phyloP scores from a whole-genome alignment of 768 basidiomycete species.

The Roridomyces roridus region DNA sequence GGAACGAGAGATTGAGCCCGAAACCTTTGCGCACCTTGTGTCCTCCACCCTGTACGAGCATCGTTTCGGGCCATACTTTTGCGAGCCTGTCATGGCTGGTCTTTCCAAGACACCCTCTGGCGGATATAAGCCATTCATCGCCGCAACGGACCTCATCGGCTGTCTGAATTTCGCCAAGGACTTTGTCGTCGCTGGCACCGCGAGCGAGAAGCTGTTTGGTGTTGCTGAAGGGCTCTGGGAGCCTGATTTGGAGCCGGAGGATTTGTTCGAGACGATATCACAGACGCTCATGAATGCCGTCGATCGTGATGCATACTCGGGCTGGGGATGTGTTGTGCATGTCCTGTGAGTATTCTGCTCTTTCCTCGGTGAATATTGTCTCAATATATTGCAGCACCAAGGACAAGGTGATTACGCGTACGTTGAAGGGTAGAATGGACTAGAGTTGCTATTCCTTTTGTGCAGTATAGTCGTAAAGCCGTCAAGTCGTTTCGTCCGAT shows the following conservation, averaged over 20 bases:
- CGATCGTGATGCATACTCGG: constrained; percentile 95
- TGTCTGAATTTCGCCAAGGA: constrained; percentile 95
- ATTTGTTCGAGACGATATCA: constrained; percentile 97
- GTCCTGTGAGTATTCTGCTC: constrained; percentile 73
- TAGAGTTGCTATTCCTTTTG: constrained; percentile 40
- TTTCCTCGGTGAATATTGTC: no score
- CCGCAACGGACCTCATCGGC: constrained; percentile 92
- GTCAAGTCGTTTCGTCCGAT: no score
- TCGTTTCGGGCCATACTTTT: constrained; percentile 95
- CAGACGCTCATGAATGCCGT: constrained; percentile 95
- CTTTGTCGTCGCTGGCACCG: constrained; percentile 95
- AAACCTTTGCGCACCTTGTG: constrained; percentile 95
- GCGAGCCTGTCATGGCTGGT: constrained; percentile 96
- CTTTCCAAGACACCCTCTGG: constrained; percentile 76
- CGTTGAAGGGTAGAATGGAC: constrained; percentile 92
- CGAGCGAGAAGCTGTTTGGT: constrained; percentile 92
- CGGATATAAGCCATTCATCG: constrained; percentile 88
- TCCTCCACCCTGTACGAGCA: constrained; percentile 95
- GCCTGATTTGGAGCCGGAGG: constrained; percentile 93
- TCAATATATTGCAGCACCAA: constrained; percentile 74
- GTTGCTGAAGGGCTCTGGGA: constrained; percentile 99
- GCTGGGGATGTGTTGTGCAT: constrained; percentile 96
- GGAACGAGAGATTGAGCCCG: constrained; percentile 94
- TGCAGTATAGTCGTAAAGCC: no score
- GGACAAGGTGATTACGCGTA: constrained; percentile 81